Conservation (phyloP, 1,284 basidiomycete genomes). For the Sphagnurus paluster region DNA sequence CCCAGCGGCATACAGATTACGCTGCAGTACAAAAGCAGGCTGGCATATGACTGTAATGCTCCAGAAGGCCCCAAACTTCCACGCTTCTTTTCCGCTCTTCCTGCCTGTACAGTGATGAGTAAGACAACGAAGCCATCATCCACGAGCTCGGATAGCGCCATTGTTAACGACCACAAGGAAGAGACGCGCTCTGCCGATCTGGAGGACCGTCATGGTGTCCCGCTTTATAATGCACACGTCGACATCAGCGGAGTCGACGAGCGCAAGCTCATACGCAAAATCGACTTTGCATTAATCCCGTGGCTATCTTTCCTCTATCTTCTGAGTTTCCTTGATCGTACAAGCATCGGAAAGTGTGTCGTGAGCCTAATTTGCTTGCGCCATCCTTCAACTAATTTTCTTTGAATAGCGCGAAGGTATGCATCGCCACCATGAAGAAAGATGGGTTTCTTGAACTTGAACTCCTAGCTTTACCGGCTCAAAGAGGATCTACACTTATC, state of each 20-base stretch:
- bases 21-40: constrained; percentile 13
- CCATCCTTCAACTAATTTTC: neutral
- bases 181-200: constrained; percentile 18
- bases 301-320: constrained; percentile 76
- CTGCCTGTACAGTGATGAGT: constrained; percentile 9
- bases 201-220: constrained; percentile 15
- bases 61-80: constrained; percentile 6
- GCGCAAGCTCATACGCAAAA: constrained; percentile 61
- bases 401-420: constrained; percentile 21
- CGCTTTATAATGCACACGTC: constrained; percentile 49
- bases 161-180: constrained; percentile 22
- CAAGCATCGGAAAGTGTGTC: constrained; percentile 74
- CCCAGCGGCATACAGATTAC: constrained; percentile 1
- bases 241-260: constrained; percentile 61
- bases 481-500: constrained; percentile 49
- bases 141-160: constrained; percentile 14
- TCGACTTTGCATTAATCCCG: constrained; percentile 64
- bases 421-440: neutral
- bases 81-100: constrained; percentile 12
- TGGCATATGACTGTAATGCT: neutral
- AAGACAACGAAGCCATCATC: constrained; percentile 11
- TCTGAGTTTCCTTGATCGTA: constrained; percentile 74
- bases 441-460: neutral
- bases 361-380: neutral
- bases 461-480: constrained; percentile 20